A percentile compares a stretch with the other conserved stretches of the same genome.
These are phyloP conservation scores for Chalara sp. DNA, from an alignment of 2,329 filamentous ascomycete species.

Conservation along the genomic window DNA sequence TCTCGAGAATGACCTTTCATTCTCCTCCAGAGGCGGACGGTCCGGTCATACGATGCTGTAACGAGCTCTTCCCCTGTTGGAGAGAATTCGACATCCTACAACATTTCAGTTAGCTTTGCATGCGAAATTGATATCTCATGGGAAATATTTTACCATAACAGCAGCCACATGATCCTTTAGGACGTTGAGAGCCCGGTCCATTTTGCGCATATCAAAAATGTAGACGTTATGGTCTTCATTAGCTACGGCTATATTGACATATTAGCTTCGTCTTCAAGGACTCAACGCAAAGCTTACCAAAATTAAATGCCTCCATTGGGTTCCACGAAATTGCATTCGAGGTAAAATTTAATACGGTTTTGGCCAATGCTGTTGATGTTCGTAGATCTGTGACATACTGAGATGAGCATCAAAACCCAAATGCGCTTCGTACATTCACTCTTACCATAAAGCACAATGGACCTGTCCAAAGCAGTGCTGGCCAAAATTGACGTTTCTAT, in stretches of 20 bases:
- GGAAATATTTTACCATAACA: slow-evolving; percentile 54
- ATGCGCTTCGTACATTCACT: too few species aligned
- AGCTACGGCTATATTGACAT: slow-evolving; percentile 53
- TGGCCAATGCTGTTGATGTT: slow-evolving; percentile 75
- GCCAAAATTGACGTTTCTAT: slow-evolving; percentile 88
- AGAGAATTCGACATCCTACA: slow-evolving; percentile 75
- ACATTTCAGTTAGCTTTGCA: too few species aligned
- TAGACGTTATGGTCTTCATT: slow-evolving; percentile 66
- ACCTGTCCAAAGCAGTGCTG: slow-evolving; percentile 78
- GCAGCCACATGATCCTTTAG: slow-evolving; percentile 84
- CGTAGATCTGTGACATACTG: slow-evolving; percentile 55
- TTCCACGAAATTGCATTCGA: slow-evolving; percentile 87
- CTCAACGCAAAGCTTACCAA: slow-evolving; percentile 30
- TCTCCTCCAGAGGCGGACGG: slow-evolving; percentile 77
- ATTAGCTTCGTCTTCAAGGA: too few species aligned
- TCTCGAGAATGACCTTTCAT: slow-evolving; percentile 80
- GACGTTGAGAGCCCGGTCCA: slow-evolving; percentile 81
- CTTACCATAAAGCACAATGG: slow-evolving; percentile 67
- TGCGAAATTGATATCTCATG: too few species aligned
- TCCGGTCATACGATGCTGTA: slow-evolving; percentile 81
- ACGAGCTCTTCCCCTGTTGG: slow-evolving; percentile 93
- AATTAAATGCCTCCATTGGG: slow-evolving; percentile 94
- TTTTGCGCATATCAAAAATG: slow-evolving; percentile 88
- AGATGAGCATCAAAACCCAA: too few species aligned
- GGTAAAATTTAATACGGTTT: slow-evolving; percentile 74